These are phyloP conservation scores for Linum usitatissimum DNA, from an alignment of 345 rosid species.

Conservation along the genomic window DNA sequence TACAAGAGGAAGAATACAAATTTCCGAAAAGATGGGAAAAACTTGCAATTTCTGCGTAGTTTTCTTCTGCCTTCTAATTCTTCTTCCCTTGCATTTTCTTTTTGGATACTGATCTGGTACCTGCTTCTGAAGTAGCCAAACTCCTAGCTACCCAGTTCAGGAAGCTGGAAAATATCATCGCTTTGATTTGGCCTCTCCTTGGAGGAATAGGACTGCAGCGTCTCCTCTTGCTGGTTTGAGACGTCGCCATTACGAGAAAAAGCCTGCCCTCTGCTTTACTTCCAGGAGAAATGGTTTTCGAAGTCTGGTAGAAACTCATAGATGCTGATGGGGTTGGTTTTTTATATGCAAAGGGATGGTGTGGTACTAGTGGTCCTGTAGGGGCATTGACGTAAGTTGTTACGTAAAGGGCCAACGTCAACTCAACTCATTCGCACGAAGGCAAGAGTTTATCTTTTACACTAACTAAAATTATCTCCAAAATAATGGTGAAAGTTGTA, in stretches of 20 bases:
- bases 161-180: conserved; percentile 12
- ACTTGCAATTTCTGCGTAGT: no score
- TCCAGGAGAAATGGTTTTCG: background rate
- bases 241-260: background rate
- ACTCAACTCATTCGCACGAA: no score
- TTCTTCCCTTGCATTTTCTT: conserved; percentile 10
- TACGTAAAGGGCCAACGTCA: background rate
- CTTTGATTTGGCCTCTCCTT: conserved; percentile 28
- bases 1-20: no score
- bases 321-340: background rate
- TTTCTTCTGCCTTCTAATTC: conserved; percentile 18
- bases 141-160: conserved; percentile 4
- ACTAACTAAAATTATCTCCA: no score
- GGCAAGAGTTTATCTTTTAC: no score
- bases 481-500: no score
- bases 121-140: background rate
- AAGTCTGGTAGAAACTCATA: background rate
- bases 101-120: background rate
- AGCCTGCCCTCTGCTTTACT: background rate
- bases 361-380: background rate
- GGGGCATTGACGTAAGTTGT: background rate
- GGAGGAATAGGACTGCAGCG: conserved; percentile 17
- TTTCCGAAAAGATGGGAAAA: no score
- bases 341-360: background rate
- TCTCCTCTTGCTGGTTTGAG: conserved; percentile 2